Percentiles rank a stretch among this genome's conserved stretches.
These are phyloP conservation scores for Diaporthe longicolla DNA, from an alignment of 2,329 filamentous ascomycete genomes.

Conservation along the genomic window DNA sequence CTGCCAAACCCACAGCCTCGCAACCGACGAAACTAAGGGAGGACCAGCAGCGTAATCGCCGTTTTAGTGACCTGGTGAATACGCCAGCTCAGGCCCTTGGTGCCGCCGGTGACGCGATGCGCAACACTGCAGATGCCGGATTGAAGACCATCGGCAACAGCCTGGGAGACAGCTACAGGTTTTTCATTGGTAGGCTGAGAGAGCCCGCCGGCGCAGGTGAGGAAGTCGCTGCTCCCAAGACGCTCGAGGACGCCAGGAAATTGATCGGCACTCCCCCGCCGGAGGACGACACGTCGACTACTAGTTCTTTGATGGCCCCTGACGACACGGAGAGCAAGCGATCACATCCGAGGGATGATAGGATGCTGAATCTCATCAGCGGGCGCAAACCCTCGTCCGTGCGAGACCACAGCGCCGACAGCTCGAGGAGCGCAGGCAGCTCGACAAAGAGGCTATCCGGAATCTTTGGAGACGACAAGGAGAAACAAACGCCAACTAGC, in stretches of 20 bases:
- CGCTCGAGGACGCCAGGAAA: slow-evolving; percentile 91
- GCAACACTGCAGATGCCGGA: slow-evolving; percentile 90
- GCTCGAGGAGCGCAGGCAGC: slow-evolving; percentile 73
- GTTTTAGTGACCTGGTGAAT: slow-evolving; percentile 88
- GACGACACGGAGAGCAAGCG: slow-evolving; percentile 55
- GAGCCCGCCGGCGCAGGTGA: slow-evolving; percentile 56
- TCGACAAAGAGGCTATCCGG: slow-evolving; percentile 64
- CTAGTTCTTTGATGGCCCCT: slow-evolving; percentile 61
- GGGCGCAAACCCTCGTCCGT: slow-evolving; percentile 65
- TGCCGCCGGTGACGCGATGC: slow-evolving; percentile 85
- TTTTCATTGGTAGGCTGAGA: slow-evolving; percentile 88
- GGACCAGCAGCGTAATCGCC: slow-evolving; percentile 73
- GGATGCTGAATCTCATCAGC: slow-evolving; percentile 78
- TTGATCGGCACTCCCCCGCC: slow-evolving; percentile 82
- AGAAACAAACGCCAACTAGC: slow-evolving; percentile 49
- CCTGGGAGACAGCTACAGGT: slow-evolving; percentile 92
- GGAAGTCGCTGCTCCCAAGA: slow-evolving; percentile 81
- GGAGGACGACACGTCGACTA: slow-evolving; percentile 73
- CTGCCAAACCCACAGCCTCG: slow-evolving; percentile 54
- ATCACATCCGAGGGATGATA: slow-evolving; percentile 67
- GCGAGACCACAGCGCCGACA: slow-evolving; percentile 85
- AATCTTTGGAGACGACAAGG: slow-evolving; percentile 62
- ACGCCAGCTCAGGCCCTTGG: slow-evolving; percentile 85
- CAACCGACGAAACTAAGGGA: slow-evolving; percentile 60
- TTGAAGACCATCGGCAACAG: slow-evolving; percentile 93